Base-by-base conservation (phyloP, 164 flowering plant genomes). In the Houttuynia cordata region DNA sequence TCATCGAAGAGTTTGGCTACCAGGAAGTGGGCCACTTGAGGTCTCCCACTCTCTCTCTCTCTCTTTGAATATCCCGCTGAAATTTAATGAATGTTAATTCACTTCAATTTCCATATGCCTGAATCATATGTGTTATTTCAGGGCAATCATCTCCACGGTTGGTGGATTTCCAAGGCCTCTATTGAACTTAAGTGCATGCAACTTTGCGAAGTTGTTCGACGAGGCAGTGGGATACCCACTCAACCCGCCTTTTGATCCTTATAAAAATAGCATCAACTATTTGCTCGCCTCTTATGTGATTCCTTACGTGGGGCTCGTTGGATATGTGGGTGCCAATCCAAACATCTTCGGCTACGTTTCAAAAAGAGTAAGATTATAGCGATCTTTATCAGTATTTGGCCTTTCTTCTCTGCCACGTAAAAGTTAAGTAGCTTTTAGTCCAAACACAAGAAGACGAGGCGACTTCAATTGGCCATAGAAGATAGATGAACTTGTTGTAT, bases 251-350 rank as follows among this genome's bases (percentile, higher is more conserved):
- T 86, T 88, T 40, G 76, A 86, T 49, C 93, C 93, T 0, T 88
- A 88, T 54, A 30, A 54, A 8, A 68, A 79, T 59, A 63, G 75
- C 56, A 41, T 88, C 68, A 83, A 70, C 61, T 86, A 65, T 65
- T 68, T 86, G 56, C 10, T 88, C 22, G 85, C 78, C 10, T 66
- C 71, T n/a, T 86, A 81, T 56, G 37, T 73, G 0, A 58, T 86
- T 22, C 96, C 96, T 9, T 86, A 88, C 58, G 72, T 84, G 25
- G 96, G 96, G 4, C 79, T 88, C 3, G 64, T 56, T 0, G 89
- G 82, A 10, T 88, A 88, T 23, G 88, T 83, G 40, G 96, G 92
- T 19, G 66, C 88, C 6, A 75, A 73, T 58, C 90, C 88, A 0
- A 13, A 51, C 24, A 53, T 80, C 68, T 13, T 19, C 7, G 76